These are phyloP conservation scores for Coffea canephora DNA, from an alignment of 257 asterid genomes.

Conservation along the genomic window DNA sequence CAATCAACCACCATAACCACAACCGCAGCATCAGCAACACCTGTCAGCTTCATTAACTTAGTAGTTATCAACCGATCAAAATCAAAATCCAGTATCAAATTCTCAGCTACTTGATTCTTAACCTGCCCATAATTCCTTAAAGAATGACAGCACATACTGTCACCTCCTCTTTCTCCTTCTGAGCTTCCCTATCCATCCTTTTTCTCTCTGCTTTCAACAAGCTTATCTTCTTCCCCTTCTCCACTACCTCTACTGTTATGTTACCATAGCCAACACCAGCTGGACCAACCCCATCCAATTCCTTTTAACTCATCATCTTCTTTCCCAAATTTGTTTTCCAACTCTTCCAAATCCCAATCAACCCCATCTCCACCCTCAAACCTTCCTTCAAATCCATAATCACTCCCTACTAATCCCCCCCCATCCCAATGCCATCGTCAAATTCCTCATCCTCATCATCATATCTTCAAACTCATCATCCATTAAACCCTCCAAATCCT, in stretches of 20 bases:
- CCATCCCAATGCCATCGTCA: constrained; percentile 15
- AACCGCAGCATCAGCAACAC: constrained; percentile 75
- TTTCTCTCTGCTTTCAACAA: constrained; percentile 80
- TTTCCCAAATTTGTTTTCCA: constrained; percentile 51
- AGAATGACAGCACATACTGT: constrained; percentile 96
- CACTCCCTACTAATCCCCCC: constrained; percentile 14
- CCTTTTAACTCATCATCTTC: constrained; percentile 49
- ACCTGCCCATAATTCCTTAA: constrained; percentile 86
- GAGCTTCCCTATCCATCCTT: constrained; percentile 59
- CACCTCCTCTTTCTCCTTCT: constrained; percentile 59
- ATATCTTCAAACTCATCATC: constrained; percentile 43
- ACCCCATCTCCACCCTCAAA: constrained; percentile 42
- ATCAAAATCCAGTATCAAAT: constrained; percentile 90
- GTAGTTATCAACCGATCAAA: constrained; percentile 77
- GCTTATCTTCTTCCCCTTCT: constrained; percentile 48
- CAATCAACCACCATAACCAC: constrained; percentile 94
- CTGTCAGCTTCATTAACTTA: constrained; percentile 76
- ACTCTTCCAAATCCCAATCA: constrained; percentile 61
- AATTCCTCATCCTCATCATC: constrained; percentile 40
- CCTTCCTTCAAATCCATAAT: constrained; percentile 27
- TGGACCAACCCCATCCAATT: constrained; percentile 76
- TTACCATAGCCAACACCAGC: constrained; percentile 90
- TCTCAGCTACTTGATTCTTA: constrained; percentile 72
- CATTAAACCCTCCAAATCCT: constrained; percentile 19
- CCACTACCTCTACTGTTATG: constrained; percentile 67